Base-by-base conservation (phyloP, 768 basidiomycete genomes). In the Mycena kentingensis region DNA sequence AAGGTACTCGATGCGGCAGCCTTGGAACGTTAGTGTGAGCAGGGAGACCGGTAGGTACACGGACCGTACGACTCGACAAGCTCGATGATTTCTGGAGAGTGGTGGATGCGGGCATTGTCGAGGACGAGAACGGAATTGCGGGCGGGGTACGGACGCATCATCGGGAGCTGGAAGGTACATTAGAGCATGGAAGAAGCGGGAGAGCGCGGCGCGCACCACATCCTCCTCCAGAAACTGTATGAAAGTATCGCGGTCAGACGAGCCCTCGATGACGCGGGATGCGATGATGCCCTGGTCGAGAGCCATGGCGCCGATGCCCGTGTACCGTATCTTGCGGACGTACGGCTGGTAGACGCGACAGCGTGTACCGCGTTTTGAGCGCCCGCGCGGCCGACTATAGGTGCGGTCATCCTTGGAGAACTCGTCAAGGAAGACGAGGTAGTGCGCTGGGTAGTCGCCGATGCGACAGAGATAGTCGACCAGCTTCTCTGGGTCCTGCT, bases 371-470 rank as follows among this genome's bases (percentile, higher is more conserved):
- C 24, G 22, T 4, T 18, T 47, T 13, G 67, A 46, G 13, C 55
- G 10, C 5, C 69, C 67, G 43, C 58, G 66, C 4, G 58, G 5
- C 57, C 41, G 19, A 61, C n/a, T 52, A 47, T 60, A 63, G 18
- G 63, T 66, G 1, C 53, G 51, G 38, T 69, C 62, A 42, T 70
- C 64, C 53, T 68, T 69, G 18, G 60, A 65, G 16, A 61, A 58
- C 41, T 69, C 61, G 49, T 69, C 67, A 46, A 70, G 43, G 19
- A 47, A 54, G 19, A 54, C 47, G 11, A 54, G 32, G n/a, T 54
- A 49, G n/a, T 49, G 26, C 6, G 54, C 44, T 10, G 42, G 48
- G 25, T 51, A 49, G 2, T 59, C 46, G 13, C 51, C 36, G 28
- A 62, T 59, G 31, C 42, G 44, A 32, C 29, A 8, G 28, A 56